Base-by-base conservation (phyloP, 805 yeast genomes). In the Limtongia smithiae region DNA sequence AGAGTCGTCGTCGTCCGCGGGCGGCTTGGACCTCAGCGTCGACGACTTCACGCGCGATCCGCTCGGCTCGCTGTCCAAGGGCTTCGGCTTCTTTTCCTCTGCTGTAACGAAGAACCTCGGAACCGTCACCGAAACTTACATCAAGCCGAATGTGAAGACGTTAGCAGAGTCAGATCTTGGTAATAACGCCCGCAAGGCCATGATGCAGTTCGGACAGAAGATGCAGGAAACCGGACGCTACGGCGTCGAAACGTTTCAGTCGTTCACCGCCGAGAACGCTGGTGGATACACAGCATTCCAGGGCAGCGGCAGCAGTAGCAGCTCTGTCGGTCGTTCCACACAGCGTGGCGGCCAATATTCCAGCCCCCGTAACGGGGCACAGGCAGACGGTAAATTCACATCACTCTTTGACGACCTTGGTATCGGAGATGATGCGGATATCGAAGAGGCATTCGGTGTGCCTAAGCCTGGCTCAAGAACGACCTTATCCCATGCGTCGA, bases 131-230 rank as follows among this genome's bases (percentile, higher is more conserved):
- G 95, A 90, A 61, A 70, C 81, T 7, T 95, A 89, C 44, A 89
- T 93, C 58, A 87, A 86, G 65, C 98, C 98, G n/a, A 81, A 93
- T 39, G 76, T 88, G 65, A 81, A 81, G 63, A 89, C 85, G 62
- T 74, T 93, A 59, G 79, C 82, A 33, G 88, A 82, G 54, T 80
- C 85, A 54, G 97, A 93, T 51, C 67, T 86, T 37, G 80, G 94
- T 21, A 72, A 69, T 47, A 95, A 88, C 63, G 93, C 97, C 3
- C 81, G 78, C 55, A 79, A 88, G 59, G 97, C 97, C n/a, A 86
- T 95, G 78, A 83, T 87, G 51, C 97, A 93, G 72, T 93, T 91
- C 71, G 96, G 97, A 41, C 95, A 86, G 65, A 88, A 82, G 63
- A 85, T 91, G 71, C 95, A 85, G 65, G 94, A 89, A 59, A 87